A percentile compares a stretch with the other conserved stretches of the same genome.
phyloP scores from a whole-genome alignment of 352 stramenopile genomes.

The Pythium phragmiticola region DNA sequence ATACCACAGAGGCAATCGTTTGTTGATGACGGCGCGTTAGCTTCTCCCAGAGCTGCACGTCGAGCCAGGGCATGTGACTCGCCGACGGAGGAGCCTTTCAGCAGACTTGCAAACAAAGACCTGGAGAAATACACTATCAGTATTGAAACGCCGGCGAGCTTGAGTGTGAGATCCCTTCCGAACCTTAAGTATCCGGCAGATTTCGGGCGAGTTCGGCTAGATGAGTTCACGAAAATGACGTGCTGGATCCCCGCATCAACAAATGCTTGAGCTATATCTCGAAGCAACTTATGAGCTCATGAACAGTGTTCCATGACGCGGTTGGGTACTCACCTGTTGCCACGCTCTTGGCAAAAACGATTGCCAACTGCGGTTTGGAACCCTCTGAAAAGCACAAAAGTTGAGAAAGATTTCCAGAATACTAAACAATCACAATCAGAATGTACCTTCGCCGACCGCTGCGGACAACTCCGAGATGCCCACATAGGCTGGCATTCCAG shows the following conservation, averaged over 20 bases:
- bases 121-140: slow-evolving; percentile 8
- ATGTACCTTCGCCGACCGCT: slow-evolving; percentile 14
- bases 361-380: slow-evolving; percentile 9
- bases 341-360: slow-evolving; percentile 25
- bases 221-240: slow-evolving; percentile 60
- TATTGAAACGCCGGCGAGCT: background rate
- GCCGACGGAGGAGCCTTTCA: slow-evolving; percentile 37
- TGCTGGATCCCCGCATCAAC: slow-evolving; percentile 42
- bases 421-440: background rate
- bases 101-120: slow-evolving; percentile 46
- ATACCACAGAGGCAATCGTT: slow-evolving; percentile 25
- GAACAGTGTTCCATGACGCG: background rate
- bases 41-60: slow-evolving; percentile 15
- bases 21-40: background rate
- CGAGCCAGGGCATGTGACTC: slow-evolving; percentile 27
- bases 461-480: slow-evolving; percentile 5
- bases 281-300: background rate
- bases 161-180: background rate
- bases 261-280: slow-evolving; percentile 43
- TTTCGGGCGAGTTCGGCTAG: slow-evolving; percentile 31
- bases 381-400: slow-evolving; percentile 1
- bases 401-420: background rate
- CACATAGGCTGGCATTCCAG: slow-evolving; percentile 24
- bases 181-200: slow-evolving; percentile 57
- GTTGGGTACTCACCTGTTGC: slow-evolving; percentile 16